Evolutionary conservation across 2,329 filamentous ascomycete species (phyloP).

Genomic region (Fusarium citri): DNA sequence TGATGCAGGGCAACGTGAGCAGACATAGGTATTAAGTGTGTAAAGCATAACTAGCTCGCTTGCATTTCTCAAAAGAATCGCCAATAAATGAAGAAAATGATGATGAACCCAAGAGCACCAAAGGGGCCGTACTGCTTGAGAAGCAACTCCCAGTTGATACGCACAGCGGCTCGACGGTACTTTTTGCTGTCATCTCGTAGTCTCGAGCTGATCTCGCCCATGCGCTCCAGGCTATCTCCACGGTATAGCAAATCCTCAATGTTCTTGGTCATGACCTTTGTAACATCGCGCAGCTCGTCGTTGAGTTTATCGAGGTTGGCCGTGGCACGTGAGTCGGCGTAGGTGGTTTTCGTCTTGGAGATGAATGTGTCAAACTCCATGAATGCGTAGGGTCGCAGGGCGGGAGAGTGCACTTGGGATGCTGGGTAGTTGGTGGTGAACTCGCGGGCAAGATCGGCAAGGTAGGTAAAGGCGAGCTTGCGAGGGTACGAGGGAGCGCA

Average conservation of each 20-base stretch:
- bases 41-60: slow-evolving; percentile 27
- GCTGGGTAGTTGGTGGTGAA: slow-evolving; percentile 87
- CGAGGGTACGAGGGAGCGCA: slow-evolving; percentile 94
- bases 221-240: slow-evolving; percentile 92
- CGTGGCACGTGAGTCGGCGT: slow-evolving; percentile 89
- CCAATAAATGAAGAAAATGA: slow-evolving; percentile 90
- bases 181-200: slow-evolving; percentile 93
- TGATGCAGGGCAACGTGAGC: slow-evolving; percentile 1
- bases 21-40: slow-evolving; percentile 26
- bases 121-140: slow-evolving; percentile 97
- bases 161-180: slow-evolving; percentile 90
- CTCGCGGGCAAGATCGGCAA: slow-evolving; percentile 89
- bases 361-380: slow-evolving; percentile 99
- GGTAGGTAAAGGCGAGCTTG: slow-evolving; percentile 98
- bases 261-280: slow-evolving; percentile 99
- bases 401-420: slow-evolving; percentile 77
- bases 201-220: slow-evolving; percentile 93
- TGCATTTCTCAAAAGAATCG: slow-evolving; percentile 78
- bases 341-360: slow-evolving; percentile 89
- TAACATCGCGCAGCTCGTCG: slow-evolving; percentile 96
- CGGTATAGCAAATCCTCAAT: slow-evolving; percentile 97
- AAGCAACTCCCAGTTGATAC: slow-evolving; percentile 98
- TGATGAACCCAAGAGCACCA: slow-evolving; percentile 81
- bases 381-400: slow-evolving; percentile 91
- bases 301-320: slow-evolving; percentile 96